Conservation (phyloP, 2,329 filamentous ascomycete species). For the Cladosporium velox region DNA sequence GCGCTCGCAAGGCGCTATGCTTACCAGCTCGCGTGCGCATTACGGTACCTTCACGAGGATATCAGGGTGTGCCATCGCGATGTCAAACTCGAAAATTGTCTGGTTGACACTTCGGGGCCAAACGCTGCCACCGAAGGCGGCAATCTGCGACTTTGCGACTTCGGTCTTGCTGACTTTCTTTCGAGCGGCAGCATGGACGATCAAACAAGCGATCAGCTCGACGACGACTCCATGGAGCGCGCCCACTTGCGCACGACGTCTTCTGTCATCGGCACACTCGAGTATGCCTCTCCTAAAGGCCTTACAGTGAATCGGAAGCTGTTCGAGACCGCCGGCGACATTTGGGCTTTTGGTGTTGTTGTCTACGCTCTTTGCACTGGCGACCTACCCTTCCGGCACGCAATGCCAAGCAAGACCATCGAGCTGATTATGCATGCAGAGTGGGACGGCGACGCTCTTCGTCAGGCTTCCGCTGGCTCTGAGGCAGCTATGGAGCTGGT, state of each 20-base stretch:
- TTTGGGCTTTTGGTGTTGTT: slow-evolving; percentile 68
- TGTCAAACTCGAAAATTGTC: slow-evolving; percentile 69
- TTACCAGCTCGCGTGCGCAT: slow-evolving; percentile 63
- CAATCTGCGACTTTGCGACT: slow-evolving; percentile 65
- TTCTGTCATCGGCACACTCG: slow-evolving; percentile 61
- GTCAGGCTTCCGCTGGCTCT: slow-evolving; percentile 44
- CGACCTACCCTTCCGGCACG: slow-evolving; percentile 62
- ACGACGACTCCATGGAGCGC: background rate
- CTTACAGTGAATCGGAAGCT: slow-evolving; percentile 47
- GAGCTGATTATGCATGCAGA: slow-evolving; percentile 61
- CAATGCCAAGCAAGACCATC: slow-evolving; percentile 59
- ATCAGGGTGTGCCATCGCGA: slow-evolving; percentile 67
- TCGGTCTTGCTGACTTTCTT: slow-evolving; percentile 70
- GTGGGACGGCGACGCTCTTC: slow-evolving; percentile 57
- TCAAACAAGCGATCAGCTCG: slow-evolving; percentile 12
- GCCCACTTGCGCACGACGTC: slow-evolving; percentile 26
- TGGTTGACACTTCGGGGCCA: slow-evolving; percentile 56
- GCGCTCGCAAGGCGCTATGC: slow-evolving; percentile 60
- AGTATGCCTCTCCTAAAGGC: slow-evolving; percentile 54
- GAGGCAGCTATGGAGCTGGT: slow-evolving; percentile 59
- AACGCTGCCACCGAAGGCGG: slow-evolving; percentile 54
- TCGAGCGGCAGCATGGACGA: slow-evolving; percentile 48
- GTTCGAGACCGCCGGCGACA: slow-evolving; percentile 60
- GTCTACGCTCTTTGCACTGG: slow-evolving; percentile 63
- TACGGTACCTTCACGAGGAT: slow-evolving; percentile 69